These are phyloP conservation scores for Mycena capillaripes DNA, from an alignment of 768 basidiomycete genomes.

Conservation along the genomic window DNA sequence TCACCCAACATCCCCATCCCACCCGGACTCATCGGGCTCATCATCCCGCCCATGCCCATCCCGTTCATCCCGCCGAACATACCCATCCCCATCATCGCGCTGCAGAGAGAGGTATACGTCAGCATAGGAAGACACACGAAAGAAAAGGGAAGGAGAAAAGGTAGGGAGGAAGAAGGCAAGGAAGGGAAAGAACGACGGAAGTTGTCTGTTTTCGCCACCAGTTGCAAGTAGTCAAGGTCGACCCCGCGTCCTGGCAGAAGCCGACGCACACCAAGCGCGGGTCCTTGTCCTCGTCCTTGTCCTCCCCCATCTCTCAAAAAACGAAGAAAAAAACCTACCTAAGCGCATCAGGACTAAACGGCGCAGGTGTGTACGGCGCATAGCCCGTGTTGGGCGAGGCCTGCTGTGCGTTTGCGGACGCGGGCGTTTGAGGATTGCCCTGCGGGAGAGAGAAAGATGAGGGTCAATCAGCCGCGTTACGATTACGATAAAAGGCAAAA, in stretches of 20 bases:
- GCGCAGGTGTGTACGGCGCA: slow-evolving; percentile 43
- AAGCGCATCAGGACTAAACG: slow-evolving; percentile 67
- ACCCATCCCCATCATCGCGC: slow-evolving; percentile 51
- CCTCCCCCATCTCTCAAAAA: no score
- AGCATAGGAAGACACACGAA: no score
- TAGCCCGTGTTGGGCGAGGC: slow-evolving; percentile 2
- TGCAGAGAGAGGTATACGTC: no score
- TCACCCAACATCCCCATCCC: slow-evolving; percentile 50
- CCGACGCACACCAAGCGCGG: no score
- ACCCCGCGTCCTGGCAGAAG: no score
- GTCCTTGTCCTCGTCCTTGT: no score
- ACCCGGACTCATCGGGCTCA: slow-evolving; percentile 41
- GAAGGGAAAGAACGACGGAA: background rate
- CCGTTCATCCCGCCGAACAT: slow-evolving; percentile 44
- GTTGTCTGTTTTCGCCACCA: no score
- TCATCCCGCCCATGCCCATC: slow-evolving; percentile 42
- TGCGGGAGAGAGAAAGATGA: background rate
- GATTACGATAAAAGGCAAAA: no score
- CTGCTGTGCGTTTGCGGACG: background rate
- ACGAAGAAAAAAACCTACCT: no score
- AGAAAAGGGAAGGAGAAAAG: no score
- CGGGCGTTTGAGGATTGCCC: background rate
- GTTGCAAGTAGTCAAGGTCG: no score
- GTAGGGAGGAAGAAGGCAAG: slow-evolving; percentile 56
- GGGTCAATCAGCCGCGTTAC: no score